Conservation (phyloP, 495 filamentous ascomycete genomes). For the Barbatosphaeria neglecta region DNA sequence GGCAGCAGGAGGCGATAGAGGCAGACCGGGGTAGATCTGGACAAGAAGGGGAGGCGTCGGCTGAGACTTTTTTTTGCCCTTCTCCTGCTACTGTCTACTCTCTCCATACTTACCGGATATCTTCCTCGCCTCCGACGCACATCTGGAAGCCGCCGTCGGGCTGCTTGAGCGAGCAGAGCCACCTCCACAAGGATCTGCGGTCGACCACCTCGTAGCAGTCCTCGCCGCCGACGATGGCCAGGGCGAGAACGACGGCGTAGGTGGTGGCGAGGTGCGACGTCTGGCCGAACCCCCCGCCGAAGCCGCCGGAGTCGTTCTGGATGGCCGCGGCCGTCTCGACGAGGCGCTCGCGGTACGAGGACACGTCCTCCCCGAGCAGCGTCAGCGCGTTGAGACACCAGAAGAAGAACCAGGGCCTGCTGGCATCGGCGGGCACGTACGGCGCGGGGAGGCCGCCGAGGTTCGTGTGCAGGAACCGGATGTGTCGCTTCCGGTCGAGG, state of each 20-base stretch:
- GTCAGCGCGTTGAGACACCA: constrained; percentile 70
- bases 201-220: constrained; percentile 66
- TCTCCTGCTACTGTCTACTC: too few species aligned
- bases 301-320: constrained; percentile 77
- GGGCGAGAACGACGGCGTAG: constrained; percentile 69
- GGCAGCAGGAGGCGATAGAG: constrained; percentile 2
- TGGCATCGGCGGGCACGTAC: constrained; percentile 65
- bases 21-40: too few species aligned
- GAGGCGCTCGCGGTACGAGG: constrained; percentile 53
- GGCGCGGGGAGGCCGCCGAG: constrained; percentile 51
- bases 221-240: constrained; percentile 64
- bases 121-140: constrained; percentile 72
- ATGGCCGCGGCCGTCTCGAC: constrained; percentile 60
- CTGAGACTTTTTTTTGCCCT: too few species aligned
- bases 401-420: constrained; percentile 85
- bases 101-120: constrained; percentile 76
- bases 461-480: constrained; percentile 58
- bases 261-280: constrained; percentile 75
- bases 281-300: constrained; percentile 90
- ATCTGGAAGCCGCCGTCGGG: constrained; percentile 74
- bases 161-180: constrained; percentile 76
- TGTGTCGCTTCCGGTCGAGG: constrained; percentile 59
- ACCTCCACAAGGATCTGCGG: constrained; percentile 75
- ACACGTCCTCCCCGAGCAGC: constrained; percentile 65
- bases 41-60: too few species aligned